Evolutionary conservation across 805 yeast genomes (phyloP).

Genomic region (Ogataea nakhonphanomensis): DNA sequence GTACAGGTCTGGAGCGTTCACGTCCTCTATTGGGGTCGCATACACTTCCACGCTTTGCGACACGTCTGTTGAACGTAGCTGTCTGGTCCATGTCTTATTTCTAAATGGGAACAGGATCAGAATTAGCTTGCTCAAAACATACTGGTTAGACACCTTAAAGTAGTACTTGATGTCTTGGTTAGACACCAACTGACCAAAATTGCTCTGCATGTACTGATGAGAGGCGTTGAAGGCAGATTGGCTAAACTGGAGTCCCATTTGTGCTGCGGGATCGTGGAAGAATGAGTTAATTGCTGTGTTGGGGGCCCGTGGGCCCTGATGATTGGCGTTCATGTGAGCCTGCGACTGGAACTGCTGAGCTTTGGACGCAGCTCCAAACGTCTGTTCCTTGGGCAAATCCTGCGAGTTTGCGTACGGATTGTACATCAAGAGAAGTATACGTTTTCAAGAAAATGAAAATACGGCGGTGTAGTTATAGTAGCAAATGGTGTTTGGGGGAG

Average conservation of each 20-base stretch:
- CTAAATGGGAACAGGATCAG: slow-evolving; percentile 83
- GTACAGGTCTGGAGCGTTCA: slow-evolving; percentile 94
- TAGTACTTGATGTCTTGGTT: slow-evolving; percentile 70
- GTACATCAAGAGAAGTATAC: slow-evolving; percentile 28
- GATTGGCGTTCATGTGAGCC: slow-evolving; percentile 13
- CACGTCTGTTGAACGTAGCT: slow-evolving; percentile 34
- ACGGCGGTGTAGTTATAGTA: slow-evolving; percentile 3
- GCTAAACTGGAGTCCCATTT: slow-evolving; percentile 85
- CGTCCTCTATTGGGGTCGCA: slow-evolving; percentile 79
- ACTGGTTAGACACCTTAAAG: slow-evolving; percentile 87
- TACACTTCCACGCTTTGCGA: slow-evolving; percentile 39
- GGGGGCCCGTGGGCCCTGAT: slow-evolving; percentile 9
- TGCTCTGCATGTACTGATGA: slow-evolving; percentile 73
- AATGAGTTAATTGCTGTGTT: slow-evolving; percentile 36
- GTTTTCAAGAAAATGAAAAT: slow-evolving; percentile 5
- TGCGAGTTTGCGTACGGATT: slow-evolving; percentile 44
- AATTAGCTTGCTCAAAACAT: slow-evolving; percentile 70
- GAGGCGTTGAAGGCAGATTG: slow-evolving; percentile 80
- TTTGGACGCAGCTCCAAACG: slow-evolving; percentile 19
- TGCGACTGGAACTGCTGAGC: slow-evolving; percentile 23
- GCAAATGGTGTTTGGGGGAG: not conserved
- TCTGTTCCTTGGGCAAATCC: slow-evolving; percentile 8
- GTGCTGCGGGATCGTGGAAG: slow-evolving; percentile 74
- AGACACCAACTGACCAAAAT: slow-evolving; percentile 51
- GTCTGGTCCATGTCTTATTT: slow-evolving; percentile 79